Base-by-base conservation (phyloP, 106 monocot genomes). In the Dioscorea dumetorum region DNA sequence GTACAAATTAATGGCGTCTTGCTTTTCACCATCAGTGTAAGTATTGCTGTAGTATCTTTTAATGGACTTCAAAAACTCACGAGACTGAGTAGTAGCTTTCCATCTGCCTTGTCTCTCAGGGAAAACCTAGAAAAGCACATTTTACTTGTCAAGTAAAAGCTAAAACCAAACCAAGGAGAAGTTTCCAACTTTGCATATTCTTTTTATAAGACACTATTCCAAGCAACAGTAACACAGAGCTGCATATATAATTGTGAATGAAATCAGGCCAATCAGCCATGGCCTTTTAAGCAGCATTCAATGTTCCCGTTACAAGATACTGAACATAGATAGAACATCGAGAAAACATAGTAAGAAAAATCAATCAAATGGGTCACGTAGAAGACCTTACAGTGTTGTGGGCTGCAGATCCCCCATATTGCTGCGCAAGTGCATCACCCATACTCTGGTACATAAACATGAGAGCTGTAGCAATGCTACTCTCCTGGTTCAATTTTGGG, bases 71-170 rank as follows among this genome's bases (percentile, higher is more conserved):
- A 99, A 51, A 79, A 99, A 90, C 53, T 99, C 99, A 76, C 92
- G 92, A 72, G 99, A 99, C 41, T 93, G 99, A 5, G 99, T 93
- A 64, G 99, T 99, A 52, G 99, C 99, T 72, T 87, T 99, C 93
- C 93, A 99, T 56, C 87, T 99, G 49, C 99, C 99, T 90, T 99
- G 99, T 70, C 93, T 93, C 79, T 99, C 99, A 69, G 90, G 78
- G 69, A 99, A 99, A 57, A 99, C 93, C 99, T 97, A 69, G 49
- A 80, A 75, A 67, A 9, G 67, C 33, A 57, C 61, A 60, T 8
- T 19, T 41, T 19, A 48, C 17, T 52, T 62, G 61, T 63, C 22
- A 72, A 49, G 24, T 52, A 48, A 68, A 21, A 31, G 24, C 58
- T 14, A 58, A 58, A 48, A 63, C 34, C 22, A 60, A 52, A 51